Evolutionary conservation across 305 asterid species (phyloP), one percentile per base, ranked within the genome.

Genomic region (Plantago lanceolata): DNA sequence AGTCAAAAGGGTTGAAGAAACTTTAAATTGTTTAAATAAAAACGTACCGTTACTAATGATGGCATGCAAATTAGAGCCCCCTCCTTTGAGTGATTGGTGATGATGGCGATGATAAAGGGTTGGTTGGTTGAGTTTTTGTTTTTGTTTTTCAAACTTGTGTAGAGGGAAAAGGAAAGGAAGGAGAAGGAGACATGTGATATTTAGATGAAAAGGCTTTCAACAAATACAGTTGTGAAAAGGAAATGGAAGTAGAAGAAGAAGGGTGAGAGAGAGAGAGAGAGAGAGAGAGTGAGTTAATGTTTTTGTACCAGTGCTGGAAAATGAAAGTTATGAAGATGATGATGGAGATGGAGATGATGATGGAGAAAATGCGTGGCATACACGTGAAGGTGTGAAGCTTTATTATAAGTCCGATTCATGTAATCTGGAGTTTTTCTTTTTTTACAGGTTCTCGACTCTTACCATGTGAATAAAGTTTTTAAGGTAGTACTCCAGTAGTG

Each of bases 41-140:
- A 78, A 86, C 88, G 79, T 84, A 82, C 88, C 78, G 76, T 74
- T 68, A 55, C 54, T 20, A 74, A 78, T 76, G 87, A 73, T 82
- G 90, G 79, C 84, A 83, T 84, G 89, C 92, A 81, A 86, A 77
- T 81, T 75, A 15, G 49, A 40, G 52, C 76, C 77, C 79, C 61
- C 60, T 33, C 61, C 60, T 33, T 51, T 67, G 65, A 20, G 74
- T 72, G 70, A 79, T 68, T 64, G 76, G 73, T 80, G 48, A n/a
- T 12, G n/a, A n/a, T 9, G 9, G 72, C n/a, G n/a, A n/a, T n/a
- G n/a, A n/a, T n/a, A n/a, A n/a, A n/a, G n/a, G n/a, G n/a, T n/a
- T n/a, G n/a, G n/a, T n/a, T n/a, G n/a, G n/a, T n/a, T n/a, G n/a
- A n/a, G n/a, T n/a, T n/a, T 73, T 73, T 73, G 76, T 69, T 81